These are phyloP conservation scores for Vitis hybrid DNA, from an alignment of 177 flowering plant genomes.

Conservation along the genomic window DNA sequence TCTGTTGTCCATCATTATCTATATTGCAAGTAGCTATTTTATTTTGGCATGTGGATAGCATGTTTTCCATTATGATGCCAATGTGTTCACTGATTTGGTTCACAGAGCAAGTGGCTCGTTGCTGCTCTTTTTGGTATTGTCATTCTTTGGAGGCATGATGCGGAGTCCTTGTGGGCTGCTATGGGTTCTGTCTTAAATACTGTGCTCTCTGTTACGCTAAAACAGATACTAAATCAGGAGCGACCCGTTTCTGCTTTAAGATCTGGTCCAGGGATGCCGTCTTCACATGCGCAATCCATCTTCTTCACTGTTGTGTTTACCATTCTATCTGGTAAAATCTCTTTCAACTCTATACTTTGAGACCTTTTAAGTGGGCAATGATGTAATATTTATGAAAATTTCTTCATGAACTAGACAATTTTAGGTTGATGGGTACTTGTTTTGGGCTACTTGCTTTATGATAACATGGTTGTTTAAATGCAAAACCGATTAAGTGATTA, in stretches of 20 bases:
- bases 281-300: slow-evolving; percentile 87
- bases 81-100: slow-evolving; percentile 10
- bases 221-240: slow-evolving; percentile 70
- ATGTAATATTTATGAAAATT: neutral
- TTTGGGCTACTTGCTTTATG: neutral
- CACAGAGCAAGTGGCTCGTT: slow-evolving; percentile 91
- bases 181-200: slow-evolving; percentile 69
- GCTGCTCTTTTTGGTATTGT: slow-evolving; percentile 44
- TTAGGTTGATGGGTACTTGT: neutral
- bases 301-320: slow-evolving; percentile 44
- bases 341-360: neutral
- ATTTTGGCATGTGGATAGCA: neutral
- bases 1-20: no score
- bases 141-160: slow-evolving; percentile 76
- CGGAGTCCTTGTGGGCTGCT: slow-evolving; percentile 64
- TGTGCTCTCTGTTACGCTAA: slow-evolving; percentile 53
- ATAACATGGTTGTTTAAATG: neutral
- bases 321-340: slow-evolving; percentile 53
- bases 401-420: neutral
- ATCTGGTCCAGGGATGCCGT: slow-evolving; percentile 92
- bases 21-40: neutral
- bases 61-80: neutral
- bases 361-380: neutral
- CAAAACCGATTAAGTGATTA: no score
- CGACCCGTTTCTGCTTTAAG: slow-evolving; percentile 51